Percentiles rank a stretch among this genome's conserved stretches.
phyloP scores from a whole-genome alignment of 495 filamentous ascomycete genomes.

The Xylaria intraflava region DNA sequence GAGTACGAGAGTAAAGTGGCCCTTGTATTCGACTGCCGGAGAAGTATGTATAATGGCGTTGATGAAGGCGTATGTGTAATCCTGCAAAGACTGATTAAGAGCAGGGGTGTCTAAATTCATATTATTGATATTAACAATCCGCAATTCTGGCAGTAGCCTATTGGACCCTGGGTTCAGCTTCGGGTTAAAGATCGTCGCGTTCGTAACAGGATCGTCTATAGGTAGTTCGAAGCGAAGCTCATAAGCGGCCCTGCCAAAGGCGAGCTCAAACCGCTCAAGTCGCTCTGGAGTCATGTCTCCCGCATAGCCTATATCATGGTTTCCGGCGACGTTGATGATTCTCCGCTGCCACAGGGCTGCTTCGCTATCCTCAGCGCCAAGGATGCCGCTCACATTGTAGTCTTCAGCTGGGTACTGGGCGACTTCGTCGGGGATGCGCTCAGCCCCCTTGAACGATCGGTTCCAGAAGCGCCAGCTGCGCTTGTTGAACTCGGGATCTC shows the following conservation, averaged over 20 bases:
- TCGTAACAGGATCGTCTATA: conserved; percentile 21
- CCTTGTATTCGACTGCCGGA: conserved; percentile 56
- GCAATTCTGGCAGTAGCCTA: conserved; percentile 54
- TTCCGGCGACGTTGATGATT: conserved; percentile 84
- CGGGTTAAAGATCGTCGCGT: conserved; percentile 30
- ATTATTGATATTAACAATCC: conserved; percentile 79
- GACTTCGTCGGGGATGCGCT: conserved; percentile 59
- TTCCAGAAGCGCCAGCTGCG: conserved; percentile 74
- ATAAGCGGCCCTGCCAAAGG: conserved; percentile 84
- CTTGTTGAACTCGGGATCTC: conserved; percentile 69
- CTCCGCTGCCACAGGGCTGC: conserved; percentile 60
- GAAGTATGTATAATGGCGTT: conserved; percentile 63
- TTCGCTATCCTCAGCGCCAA: conserved; percentile 30
- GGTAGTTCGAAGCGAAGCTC: conserved; percentile 67
- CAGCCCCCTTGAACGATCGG: conserved; percentile 64
- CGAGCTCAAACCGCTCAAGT: conserved; percentile 68
- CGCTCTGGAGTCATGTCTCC: conserved; percentile 72
- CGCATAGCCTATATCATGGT: conserved; percentile 94
- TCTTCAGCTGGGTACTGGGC: conserved; percentile 41
- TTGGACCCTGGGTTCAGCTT: conserved; percentile 28
- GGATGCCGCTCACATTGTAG: conserved; percentile 47
- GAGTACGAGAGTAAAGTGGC: conserved; percentile 70
- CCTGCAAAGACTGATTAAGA: conserved; percentile 54
- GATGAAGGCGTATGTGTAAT: conserved; percentile 68
- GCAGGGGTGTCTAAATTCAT: conserved; percentile 88